Base-by-base conservation (phyloP, 306 rosid species). In the Ammopiptanthus mongolicus region DNA sequence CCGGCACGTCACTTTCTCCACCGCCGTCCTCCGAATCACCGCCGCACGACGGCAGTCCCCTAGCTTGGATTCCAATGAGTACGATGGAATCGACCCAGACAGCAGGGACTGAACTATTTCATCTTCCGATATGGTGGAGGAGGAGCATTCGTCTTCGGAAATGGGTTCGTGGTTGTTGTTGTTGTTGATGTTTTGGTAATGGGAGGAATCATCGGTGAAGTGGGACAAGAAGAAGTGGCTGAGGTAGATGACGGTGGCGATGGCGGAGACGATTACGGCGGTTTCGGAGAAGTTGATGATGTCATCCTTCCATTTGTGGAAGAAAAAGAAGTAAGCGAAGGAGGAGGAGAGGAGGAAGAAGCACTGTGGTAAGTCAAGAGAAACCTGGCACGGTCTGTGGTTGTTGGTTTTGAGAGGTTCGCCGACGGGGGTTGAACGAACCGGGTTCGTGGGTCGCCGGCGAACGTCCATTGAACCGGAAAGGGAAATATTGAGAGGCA, bases 261-360 rank as follows among this genome's bases (percentile, higher is more conserved):
- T 31, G 15, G 91, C 83, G 6, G 96, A 88, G 11, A 90, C 4
- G 3, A 91, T 53, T 17, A 96, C 91, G 0, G 71, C 82, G 6
- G 88, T 77, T 85, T 94, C 96, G 12, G 97, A 86, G 47, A 90
- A 79, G 1, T 86, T 88, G 36, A 91, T 73, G 50, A 86, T 88
- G 87, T 94, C 91, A 73, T 90, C 97, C 0, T 96, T 88, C 97
- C 97, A 94, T 13, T 95, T 80, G 65, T 80, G 85, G 51, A 94
- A 96, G 74, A 94, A n/a, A n/a, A n/a, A 76, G 80, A 88, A 94
- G 65, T 90, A 91, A 0, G 91, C 90, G 0, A 91, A 95, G 10
- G 97, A 90, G 91, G 90, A 94, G 86, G 90, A 94, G 9, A 91
- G 70, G 3, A 94, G 91, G 88, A 90, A 91, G 8, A 84, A n/a